These are phyloP conservation scores for Cercospora berteroae DNA, from an alignment of 2,329 filamentous ascomycete genomes.

Conservation along the genomic window DNA sequence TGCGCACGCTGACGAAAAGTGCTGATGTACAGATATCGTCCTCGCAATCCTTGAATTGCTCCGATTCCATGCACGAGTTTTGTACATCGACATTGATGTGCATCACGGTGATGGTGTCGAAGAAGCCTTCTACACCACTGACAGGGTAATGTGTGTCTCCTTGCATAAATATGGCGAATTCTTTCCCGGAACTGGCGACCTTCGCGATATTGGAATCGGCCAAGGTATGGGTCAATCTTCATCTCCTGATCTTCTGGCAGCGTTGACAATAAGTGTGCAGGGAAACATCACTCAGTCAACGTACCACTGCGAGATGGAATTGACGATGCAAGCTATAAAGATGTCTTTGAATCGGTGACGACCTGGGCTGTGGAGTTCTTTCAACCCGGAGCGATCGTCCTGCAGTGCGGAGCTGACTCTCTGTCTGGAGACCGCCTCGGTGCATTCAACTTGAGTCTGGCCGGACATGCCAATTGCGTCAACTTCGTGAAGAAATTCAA, in stretches of 20 bases:
- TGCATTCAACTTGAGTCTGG: slow-evolving; percentile 70
- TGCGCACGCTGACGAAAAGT: neutral
- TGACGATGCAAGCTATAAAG: slow-evolving; percentile 65
- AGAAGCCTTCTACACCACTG: slow-evolving; percentile 69
- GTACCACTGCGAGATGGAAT: slow-evolving; percentile 69
- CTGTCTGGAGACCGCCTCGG: slow-evolving; percentile 65
- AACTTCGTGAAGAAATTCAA: slow-evolving; percentile 67
- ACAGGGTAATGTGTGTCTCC: slow-evolving; percentile 69
- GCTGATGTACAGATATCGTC: slow-evolving; percentile 57
- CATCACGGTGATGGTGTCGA: slow-evolving; percentile 69
- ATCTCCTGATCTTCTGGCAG: neutral
- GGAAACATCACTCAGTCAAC: slow-evolving; percentile 66
- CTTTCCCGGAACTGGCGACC: slow-evolving; percentile 67
- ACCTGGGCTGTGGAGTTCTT: slow-evolving; percentile 69
- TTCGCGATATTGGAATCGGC: slow-evolving; percentile 66
- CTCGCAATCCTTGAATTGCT: slow-evolving; percentile 64
- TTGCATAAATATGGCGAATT: slow-evolving; percentile 74
- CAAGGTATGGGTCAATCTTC: slow-evolving; percentile 40
- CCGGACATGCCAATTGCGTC: slow-evolving; percentile 68
- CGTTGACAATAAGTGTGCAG: neutral
- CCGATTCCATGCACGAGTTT: slow-evolving; percentile 62
- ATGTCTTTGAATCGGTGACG: slow-evolving; percentile 67
- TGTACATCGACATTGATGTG: slow-evolving; percentile 67
- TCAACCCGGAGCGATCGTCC: slow-evolving; percentile 63
- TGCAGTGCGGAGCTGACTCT: slow-evolving; percentile 68